Percentiles rank a stretch among this genome's conserved stretches.
Conservation (phyloP, 352 stramenopile species). For the Phytophthora aleatoria region DNA sequence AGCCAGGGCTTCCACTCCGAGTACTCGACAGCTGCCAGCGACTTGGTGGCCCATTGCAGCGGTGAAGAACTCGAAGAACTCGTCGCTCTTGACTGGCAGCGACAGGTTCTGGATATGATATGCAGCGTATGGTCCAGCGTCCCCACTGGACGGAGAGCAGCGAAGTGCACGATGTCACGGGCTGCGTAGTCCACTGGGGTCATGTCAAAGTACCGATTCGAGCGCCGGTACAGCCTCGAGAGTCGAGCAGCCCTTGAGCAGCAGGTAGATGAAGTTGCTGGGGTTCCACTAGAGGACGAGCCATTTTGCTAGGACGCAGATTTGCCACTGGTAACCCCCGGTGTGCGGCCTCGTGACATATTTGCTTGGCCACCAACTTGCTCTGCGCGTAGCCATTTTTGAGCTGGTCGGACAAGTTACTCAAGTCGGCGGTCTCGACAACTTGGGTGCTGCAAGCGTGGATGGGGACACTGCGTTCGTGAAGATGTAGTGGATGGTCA, state of each 20-base stretch:
- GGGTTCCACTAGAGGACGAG: conserved; percentile 81
- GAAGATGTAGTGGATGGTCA: conserved; percentile 90
- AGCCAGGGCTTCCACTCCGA: conserved; percentile 42
- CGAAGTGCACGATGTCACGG: conserved; percentile 84
- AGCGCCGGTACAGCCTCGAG: conserved; percentile 64
- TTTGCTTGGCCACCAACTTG: conserved; percentile 92
- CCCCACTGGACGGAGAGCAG: conserved; percentile 51
- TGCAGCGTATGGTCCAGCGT: conserved; percentile 70
- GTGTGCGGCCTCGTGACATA: conserved; percentile 78
- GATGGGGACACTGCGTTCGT: conserved; percentile 92
- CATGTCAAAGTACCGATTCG: conserved; percentile 88
- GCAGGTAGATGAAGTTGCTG: conserved; percentile 90
- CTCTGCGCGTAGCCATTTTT: conserved; percentile 89
- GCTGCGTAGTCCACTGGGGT: conserved; percentile 93
- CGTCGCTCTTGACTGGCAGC: conserved; percentile 44
- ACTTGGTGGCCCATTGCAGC: conserved; percentile 29
- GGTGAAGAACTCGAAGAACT: conserved; percentile 56
- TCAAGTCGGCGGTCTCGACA: conserved; percentile 64
- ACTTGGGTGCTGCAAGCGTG: conserved; percentile 30
- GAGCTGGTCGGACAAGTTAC: conserved; percentile 59
- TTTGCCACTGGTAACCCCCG: conserved; percentile 86
- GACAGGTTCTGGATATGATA: conserved; percentile 61
- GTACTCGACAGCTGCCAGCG: conserved; percentile 41
- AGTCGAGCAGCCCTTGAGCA: conserved; percentile 80
- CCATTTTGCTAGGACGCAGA: conserved; percentile 92